Evolutionary conservation across 192 early-diverging fungal genomes (phyloP), one percentile per base, ranked within the genome.

Genomic region (Coemansia sp.): DNA sequence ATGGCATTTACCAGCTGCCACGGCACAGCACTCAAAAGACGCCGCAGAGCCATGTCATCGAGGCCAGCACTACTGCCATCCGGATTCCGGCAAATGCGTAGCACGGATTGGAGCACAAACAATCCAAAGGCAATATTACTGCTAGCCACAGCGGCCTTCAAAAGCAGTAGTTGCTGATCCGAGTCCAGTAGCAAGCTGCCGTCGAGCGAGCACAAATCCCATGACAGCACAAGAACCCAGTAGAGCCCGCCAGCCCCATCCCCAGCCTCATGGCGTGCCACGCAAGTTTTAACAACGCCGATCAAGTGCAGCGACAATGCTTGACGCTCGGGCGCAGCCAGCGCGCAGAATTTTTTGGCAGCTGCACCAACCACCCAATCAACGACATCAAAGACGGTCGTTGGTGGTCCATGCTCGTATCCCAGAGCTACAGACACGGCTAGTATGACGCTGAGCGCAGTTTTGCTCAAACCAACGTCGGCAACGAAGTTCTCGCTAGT

Each of bases 151-250:
- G 78, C 72, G 14, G 73, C 73, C 24, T 34, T 36, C 42, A 80
- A 46, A 17, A 80, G 73, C 33, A 73, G 74, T 70, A 64, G 51
- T 51, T 53, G 53, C 3, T 34, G 16, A 21, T 71, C 42, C 8
- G 41, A n/a, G 41, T 64, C 61, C 4, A 10, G 31, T 5, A 64
- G 64, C 54, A 71, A 37, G 6, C 45, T 13, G 8, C 37, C 39
- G 5, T 56, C 57, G 5, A 61, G 48, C 17, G 19, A 14, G 35
- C 72, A 72, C 16, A 75, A 39, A 36, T 75, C 69, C n/a, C 68
- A 80, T 2, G 69, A 19, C 27, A 80, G 51, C 66, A 72, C 78
- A 19, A 80, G 72, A 14, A 69, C 29, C 78, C 78, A 80, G 57
- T 61, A 80, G 3, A 72, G 27, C 3, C 59, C 70, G 19, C 34